Evolutionary conservation across 331 rosid species (phyloP).

Genomic region (Rosa hybrid): DNA sequence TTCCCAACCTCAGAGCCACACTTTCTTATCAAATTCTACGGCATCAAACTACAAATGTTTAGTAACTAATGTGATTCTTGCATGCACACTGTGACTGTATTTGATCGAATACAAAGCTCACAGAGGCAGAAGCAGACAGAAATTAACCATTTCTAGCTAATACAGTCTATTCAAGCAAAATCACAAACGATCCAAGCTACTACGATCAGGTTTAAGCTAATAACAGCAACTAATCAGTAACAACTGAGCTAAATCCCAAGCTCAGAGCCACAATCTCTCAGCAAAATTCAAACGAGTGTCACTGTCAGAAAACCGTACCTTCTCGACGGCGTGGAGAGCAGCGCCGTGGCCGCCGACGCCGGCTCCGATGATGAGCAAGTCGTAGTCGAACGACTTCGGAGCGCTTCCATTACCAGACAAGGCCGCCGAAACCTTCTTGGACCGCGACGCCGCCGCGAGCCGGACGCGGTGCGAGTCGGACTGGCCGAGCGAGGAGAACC

Average conservation of each 20-base stretch:
- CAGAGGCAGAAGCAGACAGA: not conserved
- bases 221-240: not conserved
- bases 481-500: conserved; percentile 45
- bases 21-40: not conserved
- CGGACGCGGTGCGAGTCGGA: conserved; percentile 27
- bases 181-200: not conserved
- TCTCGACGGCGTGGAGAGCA: conserved; percentile 94
- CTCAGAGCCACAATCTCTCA: conserved; percentile 1
- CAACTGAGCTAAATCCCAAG: not conserved
- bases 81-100: not conserved
- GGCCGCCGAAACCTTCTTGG: conserved; percentile 42
- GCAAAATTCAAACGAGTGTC: not conserved
- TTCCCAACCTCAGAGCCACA: not conserved
- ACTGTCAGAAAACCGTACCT: conserved; percentile 41
- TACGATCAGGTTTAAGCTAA: not conserved
- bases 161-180: not conserved
- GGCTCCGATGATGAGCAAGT: conserved; percentile 92
- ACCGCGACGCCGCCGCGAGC: conserved; percentile 27
- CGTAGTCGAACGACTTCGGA: conserved; percentile 77
- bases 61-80: not conserved
- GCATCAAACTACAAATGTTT: not conserved
- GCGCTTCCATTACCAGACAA: conserved; percentile 67
- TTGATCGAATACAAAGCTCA: not conserved
- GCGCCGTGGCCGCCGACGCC: conserved; percentile 99
- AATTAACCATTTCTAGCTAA: not conserved